Base-by-base conservation (phyloP, 2,329 filamentous ascomycete genomes). In the Pestalotiopsis sp. region DNA sequence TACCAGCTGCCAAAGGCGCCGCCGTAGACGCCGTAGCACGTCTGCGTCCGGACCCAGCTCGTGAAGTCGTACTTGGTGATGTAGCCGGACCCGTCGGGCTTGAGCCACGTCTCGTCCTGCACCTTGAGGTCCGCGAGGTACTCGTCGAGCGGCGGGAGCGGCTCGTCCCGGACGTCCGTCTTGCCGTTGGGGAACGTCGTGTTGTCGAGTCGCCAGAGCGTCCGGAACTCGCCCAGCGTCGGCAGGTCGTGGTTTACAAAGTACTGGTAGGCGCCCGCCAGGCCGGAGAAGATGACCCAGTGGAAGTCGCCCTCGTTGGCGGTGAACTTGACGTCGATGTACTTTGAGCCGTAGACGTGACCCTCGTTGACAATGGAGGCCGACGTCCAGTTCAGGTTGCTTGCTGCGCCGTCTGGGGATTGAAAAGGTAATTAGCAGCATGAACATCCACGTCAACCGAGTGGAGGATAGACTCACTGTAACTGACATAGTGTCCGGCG, bases 261-360 rank as follows among this genome's bases (percentile, higher is more conserved):
- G 75, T 86, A 86, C 66, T 86, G 84, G 70, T 86, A 86, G n/a
- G 84, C 83, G n/a, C 84, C 84, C 2, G 81, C 75, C 1, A 85
- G 80, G 17, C 81, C 79, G 2, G 82, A 78, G 69, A 82, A 81
- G 67, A 86, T 82, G 11, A 86, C 81, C 83, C 84, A 86, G 69
- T 86, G 84, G 67, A 86, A 80, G 65, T 85, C 83, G 6, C 82
- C 83, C 71, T 84, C 83, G 1, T 68, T 73, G 0, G 84, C 81
- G 2, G 76, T 80, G 72, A 86, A 86, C 35, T 78, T 76, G 65
- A 87, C 76, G 69, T 86, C 84, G 69, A 85, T 80, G 74, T 80
- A 85, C 60, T 83, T 75, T 17, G 69, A 73, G 2, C 78, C 81
- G 10, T 80, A 73, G 65, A 75, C 66, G 1, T 64, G 68, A 55